Percentiles rank a stretch among this genome's conserved stretches.
These are phyloP conservation scores for Sinapis alba DNA, from an alignment of 441 rosid genomes.

Conservation along the genomic window DNA sequence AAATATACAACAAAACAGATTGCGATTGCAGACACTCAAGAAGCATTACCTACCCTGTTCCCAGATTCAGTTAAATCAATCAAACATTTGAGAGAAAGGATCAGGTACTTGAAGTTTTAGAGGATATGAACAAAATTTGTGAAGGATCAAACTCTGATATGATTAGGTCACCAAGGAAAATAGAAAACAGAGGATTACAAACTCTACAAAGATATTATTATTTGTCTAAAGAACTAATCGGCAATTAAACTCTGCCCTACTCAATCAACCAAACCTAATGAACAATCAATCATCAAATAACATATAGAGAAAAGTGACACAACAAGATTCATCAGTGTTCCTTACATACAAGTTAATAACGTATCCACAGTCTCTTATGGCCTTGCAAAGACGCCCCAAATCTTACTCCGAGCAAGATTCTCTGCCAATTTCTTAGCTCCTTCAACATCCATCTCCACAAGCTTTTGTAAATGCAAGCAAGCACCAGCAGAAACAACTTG, in stretches of 20 bases:
- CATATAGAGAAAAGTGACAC: constrained; percentile 13
- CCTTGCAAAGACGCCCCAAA: constrained; percentile 80
- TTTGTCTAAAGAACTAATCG: constrained; percentile 34
- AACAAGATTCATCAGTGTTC: constrained; percentile 23
- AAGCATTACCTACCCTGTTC: constrained; percentile 13
- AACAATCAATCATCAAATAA: constrained; percentile 42
- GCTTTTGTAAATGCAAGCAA: constrained; percentile 65
- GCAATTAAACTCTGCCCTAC: constrained; percentile 38
- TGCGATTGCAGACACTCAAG: constrained; percentile 11
- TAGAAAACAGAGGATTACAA: constrained; percentile 37
- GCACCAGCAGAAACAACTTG: constrained; percentile 80
- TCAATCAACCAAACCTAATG: constrained; percentile 48
- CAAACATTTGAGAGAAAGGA: constrained; percentile 11
- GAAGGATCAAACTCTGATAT: constrained; percentile 38
- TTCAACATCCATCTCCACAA: constrained; percentile 71
- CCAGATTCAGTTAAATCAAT: neutral
- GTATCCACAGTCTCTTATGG: constrained; percentile 42
- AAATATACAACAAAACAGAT: constrained; percentile 19
- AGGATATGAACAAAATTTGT: constrained; percentile 2
- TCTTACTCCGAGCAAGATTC: constrained; percentile 62
- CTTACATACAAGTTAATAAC: constrained; percentile 47
- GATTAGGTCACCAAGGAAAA: constrained; percentile 48
- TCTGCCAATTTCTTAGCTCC: constrained; percentile 85
- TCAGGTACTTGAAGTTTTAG: constrained; percentile 2
- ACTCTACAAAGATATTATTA: constrained; percentile 43